Base-by-base conservation (phyloP, 345 rosid genomes). In the Melaleuca alternifolia region DNA sequence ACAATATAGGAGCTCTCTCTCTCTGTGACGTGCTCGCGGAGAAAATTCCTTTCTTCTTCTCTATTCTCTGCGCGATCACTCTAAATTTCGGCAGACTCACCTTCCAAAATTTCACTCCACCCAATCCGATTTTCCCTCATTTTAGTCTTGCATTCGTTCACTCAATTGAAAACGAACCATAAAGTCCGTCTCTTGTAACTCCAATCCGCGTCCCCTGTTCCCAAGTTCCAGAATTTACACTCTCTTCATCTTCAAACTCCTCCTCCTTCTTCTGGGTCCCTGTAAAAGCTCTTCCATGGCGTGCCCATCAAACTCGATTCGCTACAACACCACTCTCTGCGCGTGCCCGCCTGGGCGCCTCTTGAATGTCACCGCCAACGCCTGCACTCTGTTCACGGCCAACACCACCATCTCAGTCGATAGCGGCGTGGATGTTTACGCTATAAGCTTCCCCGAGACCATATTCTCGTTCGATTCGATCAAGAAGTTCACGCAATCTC, bases 401-500 rank as follows among this genome's bases (percentile, higher is more conserved):
- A 90, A 91, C 82, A 90, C 94, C 54, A 86, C 53, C 75, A 91
- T 96, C 87, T 12, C 51, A 3, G 85, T 93, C 37, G 95, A 89
- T 86, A 89, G 90, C 26, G 99, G 96, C 11, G 87, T 94, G 37
- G 94, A 90, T 54, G 90, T 59, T 89, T 89, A 44, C 86, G 84
- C 91, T 10, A 2, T 90, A 4, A 92, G 94, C 12, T 93, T 96
- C 82, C 96, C 97, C 2, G 94, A 90, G 85, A 91, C 95, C 11
- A 82, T 97, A 16, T 93, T 97, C 85, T 88, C 94, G 4, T 97
- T 96, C 87, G 98, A 97, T 30, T 89, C 94, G 9, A 93, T 97
- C 86, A 92, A 89, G 87, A 94, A 92, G 93, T 93, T 96, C 88
- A 94, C 96, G 75, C 97, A 95, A 87, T 97, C 99, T 10, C 98